Base-by-base conservation (phyloP, 495 filamentous ascomycete species). In the Poronia punctata region DNA sequence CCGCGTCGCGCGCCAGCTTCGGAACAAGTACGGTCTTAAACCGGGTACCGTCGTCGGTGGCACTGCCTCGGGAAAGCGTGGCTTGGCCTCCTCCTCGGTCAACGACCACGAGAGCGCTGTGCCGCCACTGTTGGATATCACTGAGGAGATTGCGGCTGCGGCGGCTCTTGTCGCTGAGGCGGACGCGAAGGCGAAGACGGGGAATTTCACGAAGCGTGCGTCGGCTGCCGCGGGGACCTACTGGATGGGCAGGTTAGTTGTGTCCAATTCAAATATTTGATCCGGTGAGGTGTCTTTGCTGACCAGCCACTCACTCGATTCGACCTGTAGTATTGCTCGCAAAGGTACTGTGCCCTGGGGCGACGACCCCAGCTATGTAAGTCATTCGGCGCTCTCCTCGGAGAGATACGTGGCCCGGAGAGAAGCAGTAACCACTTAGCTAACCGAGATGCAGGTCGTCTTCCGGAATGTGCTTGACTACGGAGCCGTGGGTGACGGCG, bases 271-370 rank as follows among this genome's bases (percentile, higher is more conserved):
- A n/a, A n/a, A n/a, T n/a, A n/a, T n/a, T n/a, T n/a, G n/a, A n/a
- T n/a, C n/a, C n/a, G n/a, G n/a, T n/a, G n/a, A n/a, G n/a, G n/a
- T n/a, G n/a, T n/a, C n/a, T n/a, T n/a, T n/a, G n/a, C n/a, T n/a
- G n/a, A n/a, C 31, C 30, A 34, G 17, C n/a, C 66, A 56, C 45
- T 68, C 62, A 63, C 50, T 62, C 14, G 55, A n/a, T n/a, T n/a
- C n/a, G n/a, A n/a, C n/a, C n/a, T n/a, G n/a, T n/a, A 11, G 12
- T 17, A 32, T 56, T 40, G 28, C 33, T 25, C 40, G 43, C 20
- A 49, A 49, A 34, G 53, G 53, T 19, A 45, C 53, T 19, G 46
- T 53, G 5, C 50, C 53, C 7, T 56, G 53, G 53, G 50, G 48
- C 20, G 42, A 49, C 14, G 46, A 49, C n/a, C 31, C 46, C 7